Conservation (phyloP, 179 eudicot species). For the Vitellaria paradoxa region DNA sequence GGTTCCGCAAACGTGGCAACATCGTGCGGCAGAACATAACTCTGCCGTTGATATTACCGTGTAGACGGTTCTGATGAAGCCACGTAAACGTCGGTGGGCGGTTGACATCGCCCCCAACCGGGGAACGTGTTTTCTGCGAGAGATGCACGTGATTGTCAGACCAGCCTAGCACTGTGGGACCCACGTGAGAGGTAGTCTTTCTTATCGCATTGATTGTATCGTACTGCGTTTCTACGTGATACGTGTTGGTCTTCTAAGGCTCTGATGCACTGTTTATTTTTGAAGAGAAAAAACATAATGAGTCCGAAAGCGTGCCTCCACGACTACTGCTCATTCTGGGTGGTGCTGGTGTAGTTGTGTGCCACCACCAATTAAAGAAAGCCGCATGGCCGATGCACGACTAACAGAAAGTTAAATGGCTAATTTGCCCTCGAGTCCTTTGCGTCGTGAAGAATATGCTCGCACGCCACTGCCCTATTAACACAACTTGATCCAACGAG, state of each 20-base stretch:
- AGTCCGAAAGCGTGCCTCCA: slow-evolving; percentile 10
- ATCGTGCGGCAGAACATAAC: background rate
- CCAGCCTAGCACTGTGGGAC: background rate
- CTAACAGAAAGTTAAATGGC: background rate
- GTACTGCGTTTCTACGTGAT: background rate
- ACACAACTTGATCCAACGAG: no score
- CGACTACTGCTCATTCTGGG: background rate
- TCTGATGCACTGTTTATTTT: no score
- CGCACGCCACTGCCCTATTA: no score
- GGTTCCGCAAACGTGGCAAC: background rate
- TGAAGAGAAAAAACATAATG: background rate
- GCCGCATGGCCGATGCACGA: background rate
- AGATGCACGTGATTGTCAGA: slow-evolving; percentile 22
- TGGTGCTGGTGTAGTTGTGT: slow-evolving; percentile 19
- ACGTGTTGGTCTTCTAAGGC: background rate
- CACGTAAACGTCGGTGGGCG: background rate
- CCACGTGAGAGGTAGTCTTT: background rate
- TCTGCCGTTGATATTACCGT: background rate
- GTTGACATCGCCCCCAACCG: background rate
- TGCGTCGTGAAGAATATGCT: no score
- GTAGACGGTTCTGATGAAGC: background rate
- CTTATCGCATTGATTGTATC: background rate
- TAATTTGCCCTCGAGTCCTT: no score
- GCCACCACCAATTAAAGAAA: background rate
- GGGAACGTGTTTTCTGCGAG: slow-evolving; percentile 24